A percentile compares a stretch with the other conserved stretches of the same genome.
Conservation (phyloP, 2,329 filamentous ascomycete species). For the Aplosporella prunicola region DNA sequence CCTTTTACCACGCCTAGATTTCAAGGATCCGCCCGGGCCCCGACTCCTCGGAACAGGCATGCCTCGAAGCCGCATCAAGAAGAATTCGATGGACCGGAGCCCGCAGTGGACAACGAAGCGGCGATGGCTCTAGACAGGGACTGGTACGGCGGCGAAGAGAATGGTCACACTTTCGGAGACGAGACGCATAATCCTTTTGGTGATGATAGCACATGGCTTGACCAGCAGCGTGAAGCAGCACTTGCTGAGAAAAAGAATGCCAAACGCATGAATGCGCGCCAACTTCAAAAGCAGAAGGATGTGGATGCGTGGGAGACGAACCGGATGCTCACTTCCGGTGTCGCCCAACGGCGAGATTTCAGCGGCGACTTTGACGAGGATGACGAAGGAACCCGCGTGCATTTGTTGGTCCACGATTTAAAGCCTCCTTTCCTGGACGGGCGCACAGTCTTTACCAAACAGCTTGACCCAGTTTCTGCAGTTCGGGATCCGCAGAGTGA, state of each 20-base stretch:
- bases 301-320: conserved; percentile 99
- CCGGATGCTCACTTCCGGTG: conserved; percentile 91
- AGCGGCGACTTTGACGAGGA: conserved; percentile 80
- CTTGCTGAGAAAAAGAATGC: conserved; percentile 72
- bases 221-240: conserved; percentile 64
- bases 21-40: conserved; percentile 22
- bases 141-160: conserved; percentile 86
- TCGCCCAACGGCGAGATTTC: conserved; percentile 80
- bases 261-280: conserved; percentile 60
- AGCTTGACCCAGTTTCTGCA: conserved; percentile 87
- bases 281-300: conserved; percentile 81
- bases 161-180: conserved; percentile 77
- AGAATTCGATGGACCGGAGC: conserved; percentile 54
- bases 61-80: conserved; percentile 40
- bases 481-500: conserved; percentile 92
- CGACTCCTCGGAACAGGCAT: conserved; percentile 26
- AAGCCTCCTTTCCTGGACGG: conserved; percentile 92
- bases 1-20: conserved; percentile 16
- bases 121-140: conserved; percentile 72
- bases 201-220: conserved; percentile 62
- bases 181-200: conserved; percentile 88
- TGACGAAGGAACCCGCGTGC: conserved; percentile 78
- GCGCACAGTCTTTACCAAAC: conserved; percentile 92
- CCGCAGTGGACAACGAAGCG: conserved; percentile 56
- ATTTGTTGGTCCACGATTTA: conserved; percentile 86